Conservation (phyloP, 352 stramenopile species). For the Globisporangium barbulae region DNA sequence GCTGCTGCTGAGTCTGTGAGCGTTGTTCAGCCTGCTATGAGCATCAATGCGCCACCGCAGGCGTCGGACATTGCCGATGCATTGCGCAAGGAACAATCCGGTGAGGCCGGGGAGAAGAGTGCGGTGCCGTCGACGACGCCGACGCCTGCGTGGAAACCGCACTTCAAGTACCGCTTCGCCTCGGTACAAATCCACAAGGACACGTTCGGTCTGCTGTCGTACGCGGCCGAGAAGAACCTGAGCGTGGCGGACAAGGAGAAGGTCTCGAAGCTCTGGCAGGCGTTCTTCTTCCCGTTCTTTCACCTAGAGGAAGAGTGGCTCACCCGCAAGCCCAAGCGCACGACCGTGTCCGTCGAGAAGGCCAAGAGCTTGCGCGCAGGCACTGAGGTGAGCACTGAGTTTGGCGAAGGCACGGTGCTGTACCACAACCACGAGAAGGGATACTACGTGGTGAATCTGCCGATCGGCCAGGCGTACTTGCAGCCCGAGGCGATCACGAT, state of each 20-base stretch:
- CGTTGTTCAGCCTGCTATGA: slow-evolving; percentile 9
- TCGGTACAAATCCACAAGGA: slow-evolving; percentile 86
- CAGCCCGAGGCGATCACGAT: slow-evolving; percentile 75
- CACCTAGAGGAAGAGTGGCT: slow-evolving; percentile 82
- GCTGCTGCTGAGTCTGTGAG: slow-evolving; percentile 7
- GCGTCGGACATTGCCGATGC: slow-evolving; percentile 59
- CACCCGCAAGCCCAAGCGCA: slow-evolving; percentile 67
- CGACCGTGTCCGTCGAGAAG: slow-evolving; percentile 60
- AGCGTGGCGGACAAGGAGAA: slow-evolving; percentile 81
- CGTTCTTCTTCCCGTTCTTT: slow-evolving; percentile 87
- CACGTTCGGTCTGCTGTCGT: slow-evolving; percentile 70
- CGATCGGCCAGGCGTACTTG: slow-evolving; percentile 66
- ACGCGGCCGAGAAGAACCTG: slow-evolving; percentile 81
- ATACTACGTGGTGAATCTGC: slow-evolving; percentile 65
- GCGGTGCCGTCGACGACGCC: slow-evolving; percentile 7
- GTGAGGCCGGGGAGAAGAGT: slow-evolving; percentile 8
- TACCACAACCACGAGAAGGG: slow-evolving; percentile 64
- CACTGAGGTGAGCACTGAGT: slow-evolving; percentile 76
- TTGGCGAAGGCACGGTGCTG: slow-evolving; percentile 78
- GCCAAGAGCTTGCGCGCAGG: slow-evolving; percentile 58
- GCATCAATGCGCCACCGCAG: slow-evolving; percentile 37
- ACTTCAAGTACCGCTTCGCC: slow-evolving; percentile 72
- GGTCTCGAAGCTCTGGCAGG: slow-evolving; percentile 79
- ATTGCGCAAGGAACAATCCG: slow-evolving; percentile 52
- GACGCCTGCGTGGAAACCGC: slow-evolving; percentile 45